These are phyloP conservation scores for Haberlea rhodopensis DNA, from an alignment of 257 asterid genomes.

Conservation along the genomic window DNA sequence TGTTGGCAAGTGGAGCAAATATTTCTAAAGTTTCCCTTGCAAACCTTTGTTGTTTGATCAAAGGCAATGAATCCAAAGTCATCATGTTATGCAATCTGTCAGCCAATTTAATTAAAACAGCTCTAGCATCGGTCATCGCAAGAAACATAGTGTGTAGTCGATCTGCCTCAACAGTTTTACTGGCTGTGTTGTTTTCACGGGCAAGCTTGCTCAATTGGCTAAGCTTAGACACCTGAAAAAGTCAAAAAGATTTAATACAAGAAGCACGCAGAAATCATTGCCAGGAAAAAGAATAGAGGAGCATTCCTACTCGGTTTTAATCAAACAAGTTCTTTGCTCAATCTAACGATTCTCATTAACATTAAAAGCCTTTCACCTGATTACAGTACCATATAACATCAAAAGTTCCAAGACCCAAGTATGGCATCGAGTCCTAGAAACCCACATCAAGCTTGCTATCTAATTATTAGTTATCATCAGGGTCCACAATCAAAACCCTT, in stretches of 20 bases:
- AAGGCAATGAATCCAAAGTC: conserved; percentile 81
- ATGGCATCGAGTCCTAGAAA: not conserved
- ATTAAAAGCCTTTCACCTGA: conserved; percentile 1
- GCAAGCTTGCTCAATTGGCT: conserved; percentile 99
- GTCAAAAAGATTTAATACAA: conserved; percentile 10
- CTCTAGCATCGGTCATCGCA: conserved; percentile 97
- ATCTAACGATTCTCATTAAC: not conserved
- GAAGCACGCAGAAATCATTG: conserved; percentile 2
- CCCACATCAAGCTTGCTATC: not conserved
- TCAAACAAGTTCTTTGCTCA: not conserved
- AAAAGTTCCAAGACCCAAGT: conserved; percentile 7
- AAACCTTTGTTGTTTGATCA: conserved; percentile 77
- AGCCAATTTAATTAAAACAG: conserved; percentile 89
- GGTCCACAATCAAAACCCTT: not conserved
- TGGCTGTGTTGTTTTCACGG: conserved; percentile 85
- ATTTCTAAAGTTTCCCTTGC: conserved; percentile 96
- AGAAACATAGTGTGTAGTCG: conserved; percentile 95
- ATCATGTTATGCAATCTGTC: conserved; percentile 96
- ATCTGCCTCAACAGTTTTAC: conserved; percentile 89
- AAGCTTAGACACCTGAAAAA: conserved; percentile 77
- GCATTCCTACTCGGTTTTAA: not conserved
- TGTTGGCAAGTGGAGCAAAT: conserved; percentile 88
- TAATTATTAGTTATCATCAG: not conserved
- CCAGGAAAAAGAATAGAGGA: not conserved
- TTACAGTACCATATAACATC: conserved; percentile 6